Evolutionary conservation across 371 early-diverging fungal genomes (phyloP).

Genomic region (Actinomortierella ambigua): DNA sequence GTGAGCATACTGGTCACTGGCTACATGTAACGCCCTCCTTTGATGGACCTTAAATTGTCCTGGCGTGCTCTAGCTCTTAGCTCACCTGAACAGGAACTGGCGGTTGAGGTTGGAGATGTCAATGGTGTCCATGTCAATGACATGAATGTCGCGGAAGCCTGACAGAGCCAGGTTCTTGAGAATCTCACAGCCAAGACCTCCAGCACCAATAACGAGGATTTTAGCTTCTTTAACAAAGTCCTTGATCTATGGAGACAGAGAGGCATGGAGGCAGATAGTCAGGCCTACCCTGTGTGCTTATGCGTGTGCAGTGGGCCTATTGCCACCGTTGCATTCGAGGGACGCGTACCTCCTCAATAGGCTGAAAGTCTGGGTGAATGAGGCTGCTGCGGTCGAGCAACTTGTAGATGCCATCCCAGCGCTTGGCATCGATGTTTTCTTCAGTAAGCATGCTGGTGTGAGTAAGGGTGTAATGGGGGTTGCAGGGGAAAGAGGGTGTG

Average conservation of each 20-base stretch:
- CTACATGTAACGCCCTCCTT: too few relatives aligned
- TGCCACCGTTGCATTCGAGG: too few relatives aligned
- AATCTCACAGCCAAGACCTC: conserved; percentile 70
- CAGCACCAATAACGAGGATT: conserved; percentile 62
- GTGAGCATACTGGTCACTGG: not conserved
- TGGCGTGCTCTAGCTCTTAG: too few relatives aligned
- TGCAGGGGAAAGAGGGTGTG: not conserved
- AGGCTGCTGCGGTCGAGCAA: conserved; percentile 35
- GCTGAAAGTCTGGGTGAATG: conserved; percentile 39
- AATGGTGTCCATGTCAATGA: conserved; percentile 85
- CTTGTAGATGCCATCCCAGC: conserved; percentile 44
- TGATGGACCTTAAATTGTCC: too few relatives aligned
- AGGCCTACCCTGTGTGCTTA: not conserved
- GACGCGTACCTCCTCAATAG: conserved; percentile 19
- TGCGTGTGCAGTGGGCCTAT: not conserved
- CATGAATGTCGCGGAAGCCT: conserved; percentile 67
- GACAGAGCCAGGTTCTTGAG: conserved; percentile 71
- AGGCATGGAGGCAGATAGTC: too few relatives aligned
- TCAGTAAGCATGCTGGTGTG: conserved; percentile 1
- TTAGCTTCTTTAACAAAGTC: conserved; percentile 43
- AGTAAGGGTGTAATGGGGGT: conserved; percentile 1
- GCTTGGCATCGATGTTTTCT: conserved; percentile 15
- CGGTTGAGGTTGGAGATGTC: conserved; percentile 80
- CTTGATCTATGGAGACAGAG: conserved; percentile 19
- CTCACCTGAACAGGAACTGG: conserved; percentile 72